phyloP scores from a whole-genome alignment of 2,329 filamentous ascomycete species.

The Colletotrichum sp. region DNA sequence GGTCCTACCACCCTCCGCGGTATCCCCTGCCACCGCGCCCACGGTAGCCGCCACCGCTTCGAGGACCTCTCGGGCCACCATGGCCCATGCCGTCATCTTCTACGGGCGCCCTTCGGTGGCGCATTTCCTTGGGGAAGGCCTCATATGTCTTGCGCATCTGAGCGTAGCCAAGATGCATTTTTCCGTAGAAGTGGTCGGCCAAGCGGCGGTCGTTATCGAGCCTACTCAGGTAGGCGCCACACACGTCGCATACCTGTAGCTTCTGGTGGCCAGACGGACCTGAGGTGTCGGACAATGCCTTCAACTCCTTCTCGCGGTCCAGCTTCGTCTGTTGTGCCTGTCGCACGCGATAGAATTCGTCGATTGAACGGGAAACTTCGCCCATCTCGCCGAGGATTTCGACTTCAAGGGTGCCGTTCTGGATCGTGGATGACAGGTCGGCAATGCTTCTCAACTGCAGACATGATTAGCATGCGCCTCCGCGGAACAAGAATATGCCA shows the following conservation, averaged over 20 bases:
- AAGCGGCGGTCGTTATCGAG: conserved; percentile 93
- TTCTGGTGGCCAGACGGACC: conserved; percentile 97
- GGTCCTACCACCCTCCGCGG: conserved; percentile 50
- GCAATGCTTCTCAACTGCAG: conserved; percentile 78
- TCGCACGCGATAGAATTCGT: conserved; percentile 86
- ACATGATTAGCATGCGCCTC: conserved; percentile 31
- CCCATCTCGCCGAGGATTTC: conserved; percentile 83
- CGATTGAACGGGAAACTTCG: conserved; percentile 80
- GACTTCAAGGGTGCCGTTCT: conserved; percentile 83
- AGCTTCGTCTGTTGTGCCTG: conserved; percentile 81
- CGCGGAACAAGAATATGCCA: background rate
- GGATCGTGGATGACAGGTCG: conserved; percentile 79
- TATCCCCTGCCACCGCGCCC: conserved; percentile 56
- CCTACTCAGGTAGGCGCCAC: conserved; percentile 89
- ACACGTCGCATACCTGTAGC: conserved; percentile 97
- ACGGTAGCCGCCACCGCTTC: conserved; percentile 60
- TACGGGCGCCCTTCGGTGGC: conserved; percentile 67
- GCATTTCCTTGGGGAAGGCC: conserved; percentile 84
- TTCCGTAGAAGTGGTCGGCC: conserved; percentile 98
- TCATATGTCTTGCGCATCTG: conserved; percentile 97
- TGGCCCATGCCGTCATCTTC: conserved; percentile 46
- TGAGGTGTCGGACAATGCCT: conserved; percentile 87
- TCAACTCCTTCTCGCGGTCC: conserved; percentile 86
- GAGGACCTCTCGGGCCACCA: conserved; percentile 56
- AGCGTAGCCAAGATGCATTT: conserved; percentile 98